A percentile compares a stretch with the other conserved stretches of the same genome.
Conservation (phyloP, 108 stramenopile genomes). For the Nitzschia palea region DNA sequence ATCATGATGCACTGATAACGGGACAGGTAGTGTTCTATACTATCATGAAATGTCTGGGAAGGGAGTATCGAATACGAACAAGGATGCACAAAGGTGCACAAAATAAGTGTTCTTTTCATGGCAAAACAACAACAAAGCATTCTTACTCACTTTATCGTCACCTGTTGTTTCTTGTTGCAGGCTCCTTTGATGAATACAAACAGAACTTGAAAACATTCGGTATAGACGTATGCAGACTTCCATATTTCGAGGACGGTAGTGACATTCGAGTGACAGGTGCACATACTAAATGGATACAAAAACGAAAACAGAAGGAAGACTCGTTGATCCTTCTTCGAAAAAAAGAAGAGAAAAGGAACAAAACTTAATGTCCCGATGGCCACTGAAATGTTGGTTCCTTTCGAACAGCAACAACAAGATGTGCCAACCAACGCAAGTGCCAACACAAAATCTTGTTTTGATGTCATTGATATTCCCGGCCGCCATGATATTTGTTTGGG, state of each 20-base stretch:
- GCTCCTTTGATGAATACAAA: neutral
- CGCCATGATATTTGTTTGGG: slow-evolving; percentile 12
- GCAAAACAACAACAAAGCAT: neutral
- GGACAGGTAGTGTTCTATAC: too few relatives aligned
- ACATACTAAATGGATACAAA: slow-evolving; percentile 6
- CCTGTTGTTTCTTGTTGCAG: neutral
- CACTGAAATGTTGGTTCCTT: too few relatives aligned
- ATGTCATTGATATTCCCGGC: slow-evolving; percentile 1
- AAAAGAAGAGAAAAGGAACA: neutral
- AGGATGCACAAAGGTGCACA: neutral
- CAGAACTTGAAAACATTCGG: neutral
- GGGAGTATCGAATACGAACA: neutral
- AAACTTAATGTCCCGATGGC: neutral
- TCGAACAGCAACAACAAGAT: neutral
- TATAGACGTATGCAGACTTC: neutral
- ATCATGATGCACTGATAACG: too few relatives aligned
- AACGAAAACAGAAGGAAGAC: neutral
- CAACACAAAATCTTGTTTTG: neutral
- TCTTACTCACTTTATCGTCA: neutral
- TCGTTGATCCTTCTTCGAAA: neutral
- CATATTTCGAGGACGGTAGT: slow-evolving; percentile 1
- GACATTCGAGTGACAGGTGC: slow-evolving; percentile 4
- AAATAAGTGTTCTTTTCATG: neutral
- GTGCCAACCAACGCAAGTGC: neutral
- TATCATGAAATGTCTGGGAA: neutral